Evolutionary conservation across 1,284 basidiomycete species (phyloP).

Genomic region (Naganishia liquefaciens): DNA sequence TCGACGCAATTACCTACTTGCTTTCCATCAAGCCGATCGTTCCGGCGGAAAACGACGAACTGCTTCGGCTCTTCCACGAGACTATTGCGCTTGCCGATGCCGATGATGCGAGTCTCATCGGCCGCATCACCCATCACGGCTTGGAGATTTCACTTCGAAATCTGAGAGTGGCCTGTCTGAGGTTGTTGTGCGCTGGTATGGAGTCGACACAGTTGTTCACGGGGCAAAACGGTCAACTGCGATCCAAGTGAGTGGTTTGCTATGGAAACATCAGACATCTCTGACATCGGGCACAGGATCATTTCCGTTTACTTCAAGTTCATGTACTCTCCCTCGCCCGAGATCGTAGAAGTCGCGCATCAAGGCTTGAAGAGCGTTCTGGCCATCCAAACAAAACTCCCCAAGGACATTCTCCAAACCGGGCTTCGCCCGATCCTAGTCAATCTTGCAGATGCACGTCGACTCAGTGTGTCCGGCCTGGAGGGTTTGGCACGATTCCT

Average conservation of each 20-base stretch:
- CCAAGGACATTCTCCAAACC: constrained; percentile 92
- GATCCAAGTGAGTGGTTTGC: constrained; percentile 68
- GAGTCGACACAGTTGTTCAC: constrained; percentile 90
- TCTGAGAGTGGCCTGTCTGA: constrained; percentile 93
- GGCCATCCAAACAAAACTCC: constrained; percentile 84
- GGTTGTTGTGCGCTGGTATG: constrained; percentile 90
- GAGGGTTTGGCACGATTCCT: constrained; percentile 94
- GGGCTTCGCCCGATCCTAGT: constrained; percentile 95
- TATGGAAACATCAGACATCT: background rate
- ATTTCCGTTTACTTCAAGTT: constrained; percentile 98
- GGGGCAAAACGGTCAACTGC: constrained; percentile 61
- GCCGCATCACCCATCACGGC: constrained; percentile 42
- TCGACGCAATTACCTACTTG: constrained; percentile 94
- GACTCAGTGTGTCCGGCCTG: constrained; percentile 88
- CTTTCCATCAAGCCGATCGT: constrained; percentile 79
- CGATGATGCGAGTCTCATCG: constrained; percentile 81
- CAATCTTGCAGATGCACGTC: constrained; percentile 95
- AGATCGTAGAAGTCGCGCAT: constrained; percentile 95
- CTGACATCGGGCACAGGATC: constrained; percentile 61
- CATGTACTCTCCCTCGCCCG: constrained; percentile 86
- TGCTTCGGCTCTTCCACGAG: constrained; percentile 89
- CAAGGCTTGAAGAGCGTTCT: constrained; percentile 89
- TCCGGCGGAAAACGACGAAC: constrained; percentile 86
- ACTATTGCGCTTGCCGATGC: constrained; percentile 94
- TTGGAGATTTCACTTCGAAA: constrained; percentile 75